phyloP scores from a whole-genome alignment of 2,329 filamentous ascomycete species.

The Pestalotiopsis sp. region DNA sequence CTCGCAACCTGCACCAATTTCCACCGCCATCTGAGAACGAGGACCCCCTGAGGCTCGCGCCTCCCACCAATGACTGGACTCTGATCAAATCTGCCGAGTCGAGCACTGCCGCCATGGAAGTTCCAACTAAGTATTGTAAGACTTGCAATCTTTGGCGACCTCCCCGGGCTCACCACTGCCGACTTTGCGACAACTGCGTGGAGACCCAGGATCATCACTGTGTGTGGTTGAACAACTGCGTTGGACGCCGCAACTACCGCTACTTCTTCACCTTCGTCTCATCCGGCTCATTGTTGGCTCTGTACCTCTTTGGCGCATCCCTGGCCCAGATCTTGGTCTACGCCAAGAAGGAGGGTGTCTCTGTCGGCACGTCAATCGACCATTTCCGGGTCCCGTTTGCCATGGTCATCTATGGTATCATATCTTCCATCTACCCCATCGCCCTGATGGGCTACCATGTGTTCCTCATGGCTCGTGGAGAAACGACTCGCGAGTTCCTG shows the following conservation, averaged over 20 bases:
- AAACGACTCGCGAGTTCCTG: constrained; percentile 95
- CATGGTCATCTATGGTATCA: constrained; percentile 80
- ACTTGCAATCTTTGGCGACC: constrained; percentile 98
- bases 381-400: constrained; percentile 82
- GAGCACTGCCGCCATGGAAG: constrained; percentile 88
- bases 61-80: constrained; percentile 90
- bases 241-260: constrained; percentile 90
- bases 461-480: constrained; percentile 86
- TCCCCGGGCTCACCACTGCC: constrained; percentile 92
- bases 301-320: constrained; percentile 77
- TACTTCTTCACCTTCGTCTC: constrained; percentile 95
- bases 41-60: constrained; percentile 80
- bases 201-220: constrained; percentile 98
- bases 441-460: constrained; percentile 87
- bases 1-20: constrained; percentile 80
- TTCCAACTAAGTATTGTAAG: constrained; percentile 97
- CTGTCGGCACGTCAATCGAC: constrained; percentile 69
- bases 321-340: constrained; percentile 83
- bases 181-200: constrained; percentile 94
- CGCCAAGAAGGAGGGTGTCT: constrained; percentile 61
- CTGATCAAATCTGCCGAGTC: constrained; percentile 81
- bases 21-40: constrained; percentile 75
- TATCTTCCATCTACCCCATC: constrained; percentile 79
- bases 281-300: constrained; percentile 73
- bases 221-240: constrained; percentile 94